phyloP scores from a whole-genome alignment of 306 rosid species.

The Styphnolobium japonicum region DNA sequence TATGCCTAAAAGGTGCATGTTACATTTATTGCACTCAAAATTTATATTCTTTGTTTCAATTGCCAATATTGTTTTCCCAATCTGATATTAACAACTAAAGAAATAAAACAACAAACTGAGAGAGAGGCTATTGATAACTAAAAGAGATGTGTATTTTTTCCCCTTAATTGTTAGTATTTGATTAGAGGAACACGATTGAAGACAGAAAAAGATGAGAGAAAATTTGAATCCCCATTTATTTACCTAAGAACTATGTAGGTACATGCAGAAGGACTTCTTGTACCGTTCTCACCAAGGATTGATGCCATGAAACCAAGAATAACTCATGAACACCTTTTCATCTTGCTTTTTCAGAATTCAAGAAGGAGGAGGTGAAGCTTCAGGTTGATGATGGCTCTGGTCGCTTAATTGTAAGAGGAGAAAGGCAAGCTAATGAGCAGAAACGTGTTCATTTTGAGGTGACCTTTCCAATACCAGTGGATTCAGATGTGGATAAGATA shows the following conservation, averaged over 20 bases:
- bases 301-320: background rate
- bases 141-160: too few relatives aligned
- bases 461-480: constrained; percentile 25
- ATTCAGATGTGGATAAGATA: constrained; percentile 34
- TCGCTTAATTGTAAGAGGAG: constrained; percentile 32
- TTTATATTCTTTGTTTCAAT: too few relatives aligned
- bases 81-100: too few relatives aligned
- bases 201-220: too few relatives aligned
- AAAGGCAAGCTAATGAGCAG: constrained; percentile 36
- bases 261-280: background rate
- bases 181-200: too few relatives aligned
- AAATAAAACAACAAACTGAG: too few relatives aligned
- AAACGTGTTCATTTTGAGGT: constrained; percentile 30
- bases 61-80: too few relatives aligned
- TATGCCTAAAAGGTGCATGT: too few relatives aligned
- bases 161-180: too few relatives aligned
- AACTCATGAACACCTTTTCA: background rate
- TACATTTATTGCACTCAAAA: too few relatives aligned
- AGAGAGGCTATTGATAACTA: too few relatives aligned
- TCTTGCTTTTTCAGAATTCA: constrained; percentile 38
- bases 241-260: background rate
- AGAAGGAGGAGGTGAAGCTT: constrained; percentile 44
- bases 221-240: too few relatives aligned
- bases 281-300: background rate
- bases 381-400: constrained; percentile 13